Conservation (phyloP, 805 yeast species). For the Kuraishia cidri region DNA sequence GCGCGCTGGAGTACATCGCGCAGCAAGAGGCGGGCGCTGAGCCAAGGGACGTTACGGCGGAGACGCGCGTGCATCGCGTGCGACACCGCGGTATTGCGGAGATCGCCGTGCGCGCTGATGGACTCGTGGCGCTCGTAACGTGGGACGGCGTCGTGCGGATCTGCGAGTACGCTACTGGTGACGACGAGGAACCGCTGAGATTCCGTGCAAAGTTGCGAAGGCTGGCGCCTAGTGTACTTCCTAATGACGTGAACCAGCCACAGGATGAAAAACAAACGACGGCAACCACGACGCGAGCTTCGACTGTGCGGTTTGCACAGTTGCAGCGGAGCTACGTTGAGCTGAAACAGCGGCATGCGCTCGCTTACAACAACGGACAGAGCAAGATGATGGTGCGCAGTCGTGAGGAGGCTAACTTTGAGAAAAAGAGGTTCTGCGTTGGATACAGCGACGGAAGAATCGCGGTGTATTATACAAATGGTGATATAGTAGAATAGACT, state of each 20-base stretch:
- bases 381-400: slow-evolving; percentile 20
- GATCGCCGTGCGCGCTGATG: slow-evolving; percentile 8
- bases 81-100: slow-evolving; percentile 28
- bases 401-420: slow-evolving; percentile 15
- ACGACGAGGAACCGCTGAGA: slow-evolving; percentile 1
- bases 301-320: slow-evolving; percentile 10
- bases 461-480: slow-evolving; percentile 9
- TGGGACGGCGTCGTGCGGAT: slow-evolving; percentile 44
- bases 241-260: slow-evolving; percentile 5
- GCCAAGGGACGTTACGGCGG: slow-evolving; percentile 1
- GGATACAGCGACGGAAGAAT: slow-evolving; percentile 24
- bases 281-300: neutral
- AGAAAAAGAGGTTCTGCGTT: slow-evolving; percentile 16
- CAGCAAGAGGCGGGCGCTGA: no score
- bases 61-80: slow-evolving; percentile 2
- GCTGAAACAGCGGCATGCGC: slow-evolving; percentile 4
- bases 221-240: slow-evolving; percentile 13
- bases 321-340: slow-evolving; percentile 10
- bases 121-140: slow-evolving; percentile 25
- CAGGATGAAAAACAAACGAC: slow-evolving; percentile 1
- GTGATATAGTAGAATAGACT: neutral
- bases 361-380: slow-evolving; percentile 18
- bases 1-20: no score
- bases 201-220: slow-evolving; percentile 12
- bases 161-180: slow-evolving; percentile 13